These are phyloP conservation scores for Punctularia strigosozonata DNA, from an alignment of 768 basidiomycete genomes.

Conservation along the genomic window DNA sequence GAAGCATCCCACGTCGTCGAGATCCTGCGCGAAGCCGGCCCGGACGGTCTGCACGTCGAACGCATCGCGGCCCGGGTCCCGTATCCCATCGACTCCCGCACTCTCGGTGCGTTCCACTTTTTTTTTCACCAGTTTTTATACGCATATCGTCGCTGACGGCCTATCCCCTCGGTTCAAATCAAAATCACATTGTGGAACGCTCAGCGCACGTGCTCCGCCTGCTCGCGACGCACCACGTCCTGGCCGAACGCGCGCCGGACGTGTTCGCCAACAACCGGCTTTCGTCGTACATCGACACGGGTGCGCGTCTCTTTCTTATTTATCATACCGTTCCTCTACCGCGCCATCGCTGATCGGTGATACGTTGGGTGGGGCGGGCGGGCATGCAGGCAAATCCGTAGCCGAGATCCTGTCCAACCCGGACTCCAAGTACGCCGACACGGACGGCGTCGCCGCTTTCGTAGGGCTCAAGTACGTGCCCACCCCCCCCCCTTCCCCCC, in stretches of 20 bases:
- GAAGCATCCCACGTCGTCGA: slow-evolving; percentile 65
- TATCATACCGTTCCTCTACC: too few species aligned
- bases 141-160: background rate
- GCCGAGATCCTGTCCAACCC: slow-evolving; percentile 24
- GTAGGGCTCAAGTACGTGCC: slow-evolving; percentile 50
- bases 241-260: slow-evolving; percentile 57
- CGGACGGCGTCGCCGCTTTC: slow-evolving; percentile 58
- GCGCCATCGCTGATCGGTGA: too few species aligned
- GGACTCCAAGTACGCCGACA: slow-evolving; percentile 52
- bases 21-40: slow-evolving; percentile 54
- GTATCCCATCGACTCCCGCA: slow-evolving; percentile 20
- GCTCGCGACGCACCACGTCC: slow-evolving; percentile 68
- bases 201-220: slow-evolving; percentile 64
- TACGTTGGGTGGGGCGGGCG: background rate
- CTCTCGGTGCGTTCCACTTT: slow-evolving; percentile 35
- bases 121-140: background rate
- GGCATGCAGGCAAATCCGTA: background rate
- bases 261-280: slow-evolving; percentile 65
- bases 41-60: slow-evolving; percentile 36
- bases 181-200: slow-evolving; percentile 8
- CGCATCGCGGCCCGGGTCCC: slow-evolving; percentile 27
- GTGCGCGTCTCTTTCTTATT: too few species aligned
- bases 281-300: slow-evolving; percentile 57
- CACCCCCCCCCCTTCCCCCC: background rate
- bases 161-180: background rate